Evolutionary conservation across 306 rosid genomes (phyloP), one percentile per base, ranked within the genome.

Genomic region (Prosopis cineraria): DNA sequence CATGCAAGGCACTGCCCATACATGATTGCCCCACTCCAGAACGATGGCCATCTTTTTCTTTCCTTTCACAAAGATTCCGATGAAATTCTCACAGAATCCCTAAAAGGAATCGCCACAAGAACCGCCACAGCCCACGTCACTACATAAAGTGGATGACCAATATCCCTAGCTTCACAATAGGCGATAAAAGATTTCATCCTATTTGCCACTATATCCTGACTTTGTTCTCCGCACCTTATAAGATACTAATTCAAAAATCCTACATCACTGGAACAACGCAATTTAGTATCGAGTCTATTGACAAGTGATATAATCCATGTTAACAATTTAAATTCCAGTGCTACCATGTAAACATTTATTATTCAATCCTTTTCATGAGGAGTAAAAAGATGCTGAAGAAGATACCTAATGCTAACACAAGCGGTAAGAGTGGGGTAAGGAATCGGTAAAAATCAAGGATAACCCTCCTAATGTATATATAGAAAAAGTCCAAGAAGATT

Each of bases 21-120:
- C 75, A 79, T 34, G 2, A 79, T 63, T 39, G 22, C 70, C 16
- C 52, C 36, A 2, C 56, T 10, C 20, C 43, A 48, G n/a, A 50
- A 30, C 27, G 12, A 2, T 14, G 30, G 39, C 52, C 8, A 39
- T 37, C 50, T 12, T 39, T 37, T 29, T 52, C 34, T 55, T 63
- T 78, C 45, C 34, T 7, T 29, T 16, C 43, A 75, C 36, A 73
- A 16, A 52, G 36, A 65, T 52, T 66, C 56, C 11, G 68, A 50
- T 12, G 1, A 6, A 12, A 30, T 27, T 41, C 40, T 27, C 17
- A 7, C 39, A 66, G 83, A 83, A 86, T 78, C 78, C 55, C 64
- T 12, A 67, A 89, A 69, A 72, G 81, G 81, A 80, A 41, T 34
- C 80, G 86, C 71, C 14, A 20, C 25, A 77, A 62, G 19, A 80